Conservation (phyloP, 2,329 filamentous ascomycete species). For the Calonectria pseudoturangicola region DNA sequence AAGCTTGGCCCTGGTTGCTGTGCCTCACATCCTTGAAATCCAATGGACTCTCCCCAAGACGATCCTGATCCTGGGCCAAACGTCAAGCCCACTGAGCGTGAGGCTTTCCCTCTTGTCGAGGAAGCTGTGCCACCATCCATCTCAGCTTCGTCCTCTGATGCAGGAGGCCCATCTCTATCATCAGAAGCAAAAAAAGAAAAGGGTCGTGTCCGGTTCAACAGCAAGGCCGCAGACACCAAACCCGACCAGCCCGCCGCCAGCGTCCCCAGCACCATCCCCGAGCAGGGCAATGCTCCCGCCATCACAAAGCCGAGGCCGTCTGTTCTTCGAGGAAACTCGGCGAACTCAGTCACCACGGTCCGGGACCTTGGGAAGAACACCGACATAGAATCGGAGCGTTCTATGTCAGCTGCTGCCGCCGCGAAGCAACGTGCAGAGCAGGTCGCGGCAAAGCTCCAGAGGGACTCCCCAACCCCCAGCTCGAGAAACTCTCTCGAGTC, state of each 20-base stretch:
- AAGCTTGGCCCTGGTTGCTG: slow-evolving; percentile 25
- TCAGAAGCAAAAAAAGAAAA: slow-evolving; percentile 63
- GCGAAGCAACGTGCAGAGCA: slow-evolving; percentile 62
- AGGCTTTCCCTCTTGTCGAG: background rate
- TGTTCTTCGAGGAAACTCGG: slow-evolving; percentile 65
- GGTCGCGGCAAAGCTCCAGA: slow-evolving; percentile 63
- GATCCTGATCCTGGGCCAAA: slow-evolving; percentile 49
- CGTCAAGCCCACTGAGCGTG: slow-evolving; percentile 16
- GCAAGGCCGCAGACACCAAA: slow-evolving; percentile 61
- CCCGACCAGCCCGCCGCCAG: slow-evolving; percentile 48
- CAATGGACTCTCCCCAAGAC: slow-evolving; percentile 45
- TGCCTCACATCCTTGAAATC: slow-evolving; percentile 41
- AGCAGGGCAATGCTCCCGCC: slow-evolving; percentile 37
- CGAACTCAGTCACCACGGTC: slow-evolving; percentile 59
- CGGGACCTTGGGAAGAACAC: slow-evolving; percentile 53
- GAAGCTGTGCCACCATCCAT: background rate
- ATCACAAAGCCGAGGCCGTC: slow-evolving; percentile 62
- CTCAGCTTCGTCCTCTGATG: background rate
- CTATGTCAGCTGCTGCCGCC: slow-evolving; percentile 57
- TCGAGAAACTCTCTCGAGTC: slow-evolving; percentile 63
- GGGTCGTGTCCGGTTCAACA: slow-evolving; percentile 69
- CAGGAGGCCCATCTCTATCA: slow-evolving; percentile 39
- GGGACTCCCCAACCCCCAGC: slow-evolving; percentile 58
- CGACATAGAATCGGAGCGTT: slow-evolving; percentile 53
- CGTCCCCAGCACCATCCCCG: slow-evolving; percentile 42